Evolutionary conservation across 2,329 filamentous ascomycete genomes (phyloP), one percentile per base, ranked within the genome.

Genomic region (Grosmannia huntii): DNA sequence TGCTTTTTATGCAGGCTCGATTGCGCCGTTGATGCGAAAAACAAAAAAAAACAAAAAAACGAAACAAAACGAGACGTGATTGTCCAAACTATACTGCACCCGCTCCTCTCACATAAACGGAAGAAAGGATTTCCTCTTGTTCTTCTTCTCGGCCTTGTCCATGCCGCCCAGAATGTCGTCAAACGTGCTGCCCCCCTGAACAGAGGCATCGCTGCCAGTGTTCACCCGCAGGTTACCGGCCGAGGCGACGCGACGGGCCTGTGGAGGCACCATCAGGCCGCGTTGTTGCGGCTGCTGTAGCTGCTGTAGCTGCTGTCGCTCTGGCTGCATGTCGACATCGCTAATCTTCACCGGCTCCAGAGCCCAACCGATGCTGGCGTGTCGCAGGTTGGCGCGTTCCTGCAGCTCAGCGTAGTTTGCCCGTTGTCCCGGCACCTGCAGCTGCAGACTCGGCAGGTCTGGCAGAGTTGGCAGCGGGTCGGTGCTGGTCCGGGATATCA

Each of bases 101-200:
- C n/a, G n/a, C n/a, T n/a, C 12, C 9, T 4, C 25, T 59, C 21
- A 62, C 25, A 57, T 57, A 59, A 64, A 64, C 4, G 64, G 62
- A 33, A 66, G 58, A 52, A 65, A 64, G 0, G 59, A 67, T 11
- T 58, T 61, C 56, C 65, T 66, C 64, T 69, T 70, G 62, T 68
- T 69, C 55, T 60, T 55, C 55, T 66, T 67, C 60, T 61, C 58
- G 11, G 12, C n/a, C 19, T 21, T 16, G 55, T 69, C 67, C 64
- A 72, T 70, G 58, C 65, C 68, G 63, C 69, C 67, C 56, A 72
- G 63, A 23, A 72, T 72, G 57, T 69, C 67, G 52, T 72, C 70
- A 62, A 72, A 72, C 28, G 70, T 62, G 55, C 60, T 64, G 51
- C 53, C 57, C 9, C 58, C n/a, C 7, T 58, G 58, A 53, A 38